These are phyloP conservation scores for Cardiospermum halicacabum DNA, from an alignment of 345 rosid species.

Conservation along the genomic window DNA sequence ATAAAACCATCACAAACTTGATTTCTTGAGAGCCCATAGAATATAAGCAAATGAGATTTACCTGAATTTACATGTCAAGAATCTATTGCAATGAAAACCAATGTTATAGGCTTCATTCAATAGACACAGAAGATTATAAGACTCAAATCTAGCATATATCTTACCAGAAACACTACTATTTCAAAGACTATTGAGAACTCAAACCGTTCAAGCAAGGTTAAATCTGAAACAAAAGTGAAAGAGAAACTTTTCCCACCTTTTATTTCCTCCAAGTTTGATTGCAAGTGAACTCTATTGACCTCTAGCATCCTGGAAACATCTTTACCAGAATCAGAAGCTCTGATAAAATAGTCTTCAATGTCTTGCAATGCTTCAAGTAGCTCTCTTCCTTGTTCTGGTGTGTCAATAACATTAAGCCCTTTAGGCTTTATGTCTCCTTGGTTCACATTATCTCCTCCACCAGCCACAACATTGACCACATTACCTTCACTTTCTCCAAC, in stretches of 20 bases:
- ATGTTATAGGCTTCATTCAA: background rate
- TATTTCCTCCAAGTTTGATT: conserved; percentile 48
- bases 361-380: conserved; percentile 67
- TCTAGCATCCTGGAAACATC: conserved; percentile 71
- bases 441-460: conserved; percentile 19
- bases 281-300: conserved; percentile 48
- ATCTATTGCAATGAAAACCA: background rate
- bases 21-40: background rate
- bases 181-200: no score
- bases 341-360: conserved; percentile 59
- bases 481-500: conserved; percentile 26
- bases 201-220: no score
- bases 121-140: no score
- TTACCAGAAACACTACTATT: no score
- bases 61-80: background rate
- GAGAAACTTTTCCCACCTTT: conserved; percentile 40
- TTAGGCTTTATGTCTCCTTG: conserved; percentile 39
- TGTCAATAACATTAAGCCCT: conserved; percentile 40
- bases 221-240: background rate
- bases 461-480: conserved; percentile 26
- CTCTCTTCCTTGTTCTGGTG: conserved; percentile 57
- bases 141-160: no score
- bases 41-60: background rate
- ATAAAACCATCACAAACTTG: background rate
- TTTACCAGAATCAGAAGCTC: conserved; percentile 72